Evolutionary conservation across 2,329 filamentous ascomycete genomes (phyloP), one percentile per base, ranked within the genome.

Genomic region (Hypoxylon sp.): DNA sequence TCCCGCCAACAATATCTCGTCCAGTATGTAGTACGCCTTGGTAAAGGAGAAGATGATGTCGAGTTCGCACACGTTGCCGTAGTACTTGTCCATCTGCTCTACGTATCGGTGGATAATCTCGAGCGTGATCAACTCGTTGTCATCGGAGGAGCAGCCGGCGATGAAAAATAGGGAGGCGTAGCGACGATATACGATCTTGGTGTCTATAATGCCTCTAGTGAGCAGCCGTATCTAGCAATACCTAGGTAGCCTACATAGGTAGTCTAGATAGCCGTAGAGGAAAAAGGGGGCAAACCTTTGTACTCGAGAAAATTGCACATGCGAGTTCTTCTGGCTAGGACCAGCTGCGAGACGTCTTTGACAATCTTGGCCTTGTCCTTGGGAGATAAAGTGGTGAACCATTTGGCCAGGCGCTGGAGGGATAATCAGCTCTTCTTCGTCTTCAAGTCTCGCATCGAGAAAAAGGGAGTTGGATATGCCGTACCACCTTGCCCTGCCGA

Each of bases 281-380:
- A 47, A 50, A 23, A 46, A 20, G 47, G 26, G 18, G 42, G 60
- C 64, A 41, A 68, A 96, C 94, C 94, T 87, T 99, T 99, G 79
- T 99, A 99, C 76, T 99, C 95, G 60, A 99, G 86, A 78, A 99
- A 99, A 79, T 99, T 99, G 86, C 95, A 99, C 95, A 99, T 99
- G 75, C 95, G 92, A 58, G 95, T 98, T 72, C 95, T 87, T 68
- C 95, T 87, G 63, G 95, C 95, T 67, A 99, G 88, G 68, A 99
- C 95, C 46, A 98, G 90, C 79, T 98, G 95, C 60, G 95, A 92
- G 71, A 99, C 95, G 83, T 99, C 95, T 79, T 99, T 99, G 84
- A 99, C 94, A 74, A 99, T 98, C 84, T 99, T 99, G 78, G 94
- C 95, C 82, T 99, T 99, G 74, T 99, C 95, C 79, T 90, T 97